Evolutionary conservation across 208 protist genomes (phyloP).

Genomic region (Trichomonas gallinae): DNA sequence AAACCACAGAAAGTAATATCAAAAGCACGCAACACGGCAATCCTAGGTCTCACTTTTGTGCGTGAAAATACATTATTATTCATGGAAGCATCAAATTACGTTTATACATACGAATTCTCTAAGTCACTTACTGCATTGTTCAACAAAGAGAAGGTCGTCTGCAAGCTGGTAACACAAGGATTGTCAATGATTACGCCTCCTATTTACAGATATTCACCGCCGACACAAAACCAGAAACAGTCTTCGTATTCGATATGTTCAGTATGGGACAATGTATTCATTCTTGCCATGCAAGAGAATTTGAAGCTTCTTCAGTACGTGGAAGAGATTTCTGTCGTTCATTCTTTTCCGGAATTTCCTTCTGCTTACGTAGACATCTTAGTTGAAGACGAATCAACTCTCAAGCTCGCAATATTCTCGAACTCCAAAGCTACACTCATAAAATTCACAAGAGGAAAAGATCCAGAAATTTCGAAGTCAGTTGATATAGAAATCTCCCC

Average conservation of each 20-base stretch:
- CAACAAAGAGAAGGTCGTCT: not conserved
- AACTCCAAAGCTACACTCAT: not conserved
- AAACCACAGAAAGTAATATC: not conserved
- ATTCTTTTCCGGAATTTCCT: not conserved
- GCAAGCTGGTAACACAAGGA: not conserved
- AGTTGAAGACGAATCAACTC: not conserved
- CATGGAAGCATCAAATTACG: not conserved
- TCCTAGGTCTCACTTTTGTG: not conserved
- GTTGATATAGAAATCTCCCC: not conserved
- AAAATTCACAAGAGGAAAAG: not conserved
- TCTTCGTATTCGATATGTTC: not conserved
- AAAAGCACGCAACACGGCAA: not conserved
- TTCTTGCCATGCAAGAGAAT: not conserved
- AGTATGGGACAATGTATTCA: not conserved
- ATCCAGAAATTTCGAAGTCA: not conserved
- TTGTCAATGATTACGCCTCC: not conserved
- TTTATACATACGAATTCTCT: not conserved
- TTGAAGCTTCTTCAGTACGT: not conserved
- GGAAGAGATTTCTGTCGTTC: not conserved
- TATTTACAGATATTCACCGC: not conserved
- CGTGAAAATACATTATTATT: not conserved
- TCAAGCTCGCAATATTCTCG: not conserved
- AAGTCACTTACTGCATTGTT: not conserved
- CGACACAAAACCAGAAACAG: not conserved
- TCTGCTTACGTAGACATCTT: not conserved